phyloP scores from a whole-genome alignment of 2,329 filamentous ascomycete species.

The Alternaria arbusti region DNA sequence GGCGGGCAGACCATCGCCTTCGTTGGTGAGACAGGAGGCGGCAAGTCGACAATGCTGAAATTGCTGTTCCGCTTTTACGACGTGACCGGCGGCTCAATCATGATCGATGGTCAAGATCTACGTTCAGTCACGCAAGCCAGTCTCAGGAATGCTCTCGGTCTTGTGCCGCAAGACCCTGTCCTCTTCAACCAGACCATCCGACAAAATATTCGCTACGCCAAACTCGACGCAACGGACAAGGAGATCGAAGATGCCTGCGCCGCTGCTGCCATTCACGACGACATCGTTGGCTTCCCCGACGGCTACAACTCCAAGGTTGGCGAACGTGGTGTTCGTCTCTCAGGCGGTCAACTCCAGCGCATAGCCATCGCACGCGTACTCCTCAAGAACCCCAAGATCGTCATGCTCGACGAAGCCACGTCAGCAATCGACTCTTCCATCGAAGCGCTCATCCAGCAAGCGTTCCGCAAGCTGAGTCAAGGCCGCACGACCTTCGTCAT shows the following conservation, averaged over 20 bases:
- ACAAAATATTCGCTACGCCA: constrained; percentile 70
- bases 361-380: constrained; percentile 75
- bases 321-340: constrained; percentile 56
- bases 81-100: constrained; percentile 60
- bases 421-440: constrained; percentile 81
- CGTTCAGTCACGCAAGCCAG: constrained; percentile 64
- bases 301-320: constrained; percentile 50
- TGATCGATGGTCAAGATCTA: constrained; percentile 66
- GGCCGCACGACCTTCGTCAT: constrained; percentile 72
- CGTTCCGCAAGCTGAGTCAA: constrained; percentile 63
- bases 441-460: constrained; percentile 70
- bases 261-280: constrained; percentile 68
- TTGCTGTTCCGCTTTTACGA: constrained; percentile 68
- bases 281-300: constrained; percentile 64
- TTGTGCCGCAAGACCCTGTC: constrained; percentile 69
- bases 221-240: constrained; percentile 65
- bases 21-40: constrained; percentile 67
- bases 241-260: constrained; percentile 67
- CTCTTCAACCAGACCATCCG: constrained; percentile 70
- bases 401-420: constrained; percentile 87
- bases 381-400: constrained; percentile 79
- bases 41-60: constrained; percentile 68
- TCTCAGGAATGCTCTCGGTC: constrained; percentile 64
- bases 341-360: constrained; percentile 70
- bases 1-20: constrained; percentile 65